Evolutionary conservation across 306 rosid genomes (phyloP).

Genomic region (Acacia melanoxylon): DNA sequence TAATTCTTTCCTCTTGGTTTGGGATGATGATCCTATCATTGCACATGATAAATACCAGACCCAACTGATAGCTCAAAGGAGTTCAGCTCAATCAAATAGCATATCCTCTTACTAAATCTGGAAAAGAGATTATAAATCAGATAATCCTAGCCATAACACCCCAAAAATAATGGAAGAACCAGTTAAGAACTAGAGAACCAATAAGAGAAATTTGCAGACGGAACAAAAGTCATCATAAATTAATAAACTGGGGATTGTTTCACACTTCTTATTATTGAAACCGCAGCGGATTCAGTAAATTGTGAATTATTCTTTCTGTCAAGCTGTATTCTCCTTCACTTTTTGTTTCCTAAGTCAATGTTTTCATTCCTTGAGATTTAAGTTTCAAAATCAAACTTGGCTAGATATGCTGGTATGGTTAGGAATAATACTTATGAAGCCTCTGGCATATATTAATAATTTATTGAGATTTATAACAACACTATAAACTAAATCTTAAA

Average conservation of each 20-base stretch:
- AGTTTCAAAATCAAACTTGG: not conserved
- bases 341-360: slow-evolving; percentile 16
- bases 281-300: not conserved
- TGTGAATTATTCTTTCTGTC: not conserved
- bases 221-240: not conserved
- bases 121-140: not conserved
- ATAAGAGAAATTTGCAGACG: not conserved
- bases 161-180: not conserved
- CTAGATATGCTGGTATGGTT: not conserved
- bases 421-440: not conserved
- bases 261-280: not conserved
- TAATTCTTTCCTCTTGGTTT: not conserved
- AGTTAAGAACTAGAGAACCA: not conserved
- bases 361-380: not conserved
- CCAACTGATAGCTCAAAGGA: not conserved
- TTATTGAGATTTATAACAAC: not conserved
- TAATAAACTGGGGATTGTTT: not conserved
- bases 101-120: not conserved
- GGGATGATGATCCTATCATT: not conserved
- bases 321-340: slow-evolving; percentile 31
- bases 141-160: not conserved
- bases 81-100: not conserved
- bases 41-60: not conserved
- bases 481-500: not conserved
- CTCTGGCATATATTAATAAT: not conserved